These are phyloP conservation scores for Clonostachys byssicola DNA, from an alignment of 2,329 filamentous ascomycete species.

Conservation along the genomic window DNA sequence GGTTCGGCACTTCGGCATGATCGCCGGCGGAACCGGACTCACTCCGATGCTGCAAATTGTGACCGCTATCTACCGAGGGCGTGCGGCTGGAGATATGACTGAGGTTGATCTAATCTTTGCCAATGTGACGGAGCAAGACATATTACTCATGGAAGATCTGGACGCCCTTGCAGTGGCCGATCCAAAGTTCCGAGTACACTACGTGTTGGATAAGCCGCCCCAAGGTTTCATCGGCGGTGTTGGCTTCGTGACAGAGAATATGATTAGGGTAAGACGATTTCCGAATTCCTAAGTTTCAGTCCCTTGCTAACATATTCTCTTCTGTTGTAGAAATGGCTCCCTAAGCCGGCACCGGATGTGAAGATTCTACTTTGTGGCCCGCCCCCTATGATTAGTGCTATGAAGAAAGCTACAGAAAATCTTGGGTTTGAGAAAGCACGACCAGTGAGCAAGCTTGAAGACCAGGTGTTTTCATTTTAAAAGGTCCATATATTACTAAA, in stretches of 20 bases:
- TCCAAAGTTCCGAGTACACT: conserved; percentile 79
- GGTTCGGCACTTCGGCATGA: not conserved
- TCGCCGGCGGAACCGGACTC: not conserved
- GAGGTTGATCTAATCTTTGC: not conserved
- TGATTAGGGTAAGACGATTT: conserved; percentile 69
- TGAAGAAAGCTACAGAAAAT: conserved; percentile 92
- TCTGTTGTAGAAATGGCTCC: conserved; percentile 62
- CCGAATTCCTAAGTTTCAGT: too few relatives aligned
- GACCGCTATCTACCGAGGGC: not conserved
- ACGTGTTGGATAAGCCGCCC: conserved; percentile 94
- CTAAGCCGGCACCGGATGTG: conserved; percentile 78
- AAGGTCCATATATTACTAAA: too few relatives aligned
- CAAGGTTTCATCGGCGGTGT: conserved; percentile 88
- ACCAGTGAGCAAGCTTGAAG: conserved; percentile 94
- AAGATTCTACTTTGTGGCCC: conserved; percentile 95
- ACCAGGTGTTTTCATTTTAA: conserved; percentile 93
- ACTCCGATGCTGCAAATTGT: not conserved
- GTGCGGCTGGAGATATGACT: not conserved
- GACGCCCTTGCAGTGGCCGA: conserved; percentile 55
- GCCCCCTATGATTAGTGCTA: conserved; percentile 91
- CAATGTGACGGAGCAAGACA: not conserved
- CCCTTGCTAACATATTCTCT: too few relatives aligned
- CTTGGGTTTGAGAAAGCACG: conserved; percentile 89
- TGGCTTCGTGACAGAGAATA: conserved; percentile 91
- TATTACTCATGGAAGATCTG: not conserved